Conservation (phyloP, 257 asterid genomes). For the Euphrasia confusa region DNA sequence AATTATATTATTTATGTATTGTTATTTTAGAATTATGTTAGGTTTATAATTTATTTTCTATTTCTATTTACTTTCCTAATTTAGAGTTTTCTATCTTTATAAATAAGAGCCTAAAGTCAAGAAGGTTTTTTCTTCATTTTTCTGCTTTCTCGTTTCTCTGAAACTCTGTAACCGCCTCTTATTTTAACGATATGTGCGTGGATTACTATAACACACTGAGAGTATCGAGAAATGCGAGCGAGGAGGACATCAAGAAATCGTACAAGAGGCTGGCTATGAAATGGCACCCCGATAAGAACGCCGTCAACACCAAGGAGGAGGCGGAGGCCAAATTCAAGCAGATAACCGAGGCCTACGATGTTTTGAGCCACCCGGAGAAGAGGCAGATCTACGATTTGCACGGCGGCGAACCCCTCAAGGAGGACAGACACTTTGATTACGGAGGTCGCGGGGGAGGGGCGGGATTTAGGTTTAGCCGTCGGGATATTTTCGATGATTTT, state of each 20-base stretch:
- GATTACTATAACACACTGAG: conserved; percentile 77
- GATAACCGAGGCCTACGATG: conserved; percentile 91
- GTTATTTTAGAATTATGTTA: too few species aligned
- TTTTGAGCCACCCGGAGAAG: conserved; percentile 66
- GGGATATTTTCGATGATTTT: conserved; percentile 73
- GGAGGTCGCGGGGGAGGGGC: conserved; percentile 23
- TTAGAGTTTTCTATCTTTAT: too few species aligned
- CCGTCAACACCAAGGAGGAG: conserved; percentile 57
- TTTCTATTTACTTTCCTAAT: too few species aligned
- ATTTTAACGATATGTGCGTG: conserved; percentile 43
- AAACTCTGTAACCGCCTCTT: background rate
- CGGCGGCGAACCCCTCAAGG: conserved; percentile 72
- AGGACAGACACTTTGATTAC: conserved; percentile 27
- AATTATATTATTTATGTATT: too few species aligned
- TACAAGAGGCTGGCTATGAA: conserved; percentile 87
- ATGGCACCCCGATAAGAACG: conserved; percentile 96
- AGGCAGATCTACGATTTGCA: conserved; percentile 90
- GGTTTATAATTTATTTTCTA: too few species aligned
- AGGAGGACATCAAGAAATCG: conserved; percentile 77
- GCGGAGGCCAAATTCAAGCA: conserved; percentile 95
- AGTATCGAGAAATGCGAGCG: conserved; percentile 59
- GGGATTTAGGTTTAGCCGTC: conserved; percentile 44
- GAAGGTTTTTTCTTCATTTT: too few species aligned
- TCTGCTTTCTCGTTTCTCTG: background rate
- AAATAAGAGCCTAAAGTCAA: too few species aligned